Evolutionary conservation across 2,329 filamentous ascomycete genomes (phyloP), one percentile per base, ranked within the genome.

Genomic region (Colletotrichum plurivorum): DNA sequence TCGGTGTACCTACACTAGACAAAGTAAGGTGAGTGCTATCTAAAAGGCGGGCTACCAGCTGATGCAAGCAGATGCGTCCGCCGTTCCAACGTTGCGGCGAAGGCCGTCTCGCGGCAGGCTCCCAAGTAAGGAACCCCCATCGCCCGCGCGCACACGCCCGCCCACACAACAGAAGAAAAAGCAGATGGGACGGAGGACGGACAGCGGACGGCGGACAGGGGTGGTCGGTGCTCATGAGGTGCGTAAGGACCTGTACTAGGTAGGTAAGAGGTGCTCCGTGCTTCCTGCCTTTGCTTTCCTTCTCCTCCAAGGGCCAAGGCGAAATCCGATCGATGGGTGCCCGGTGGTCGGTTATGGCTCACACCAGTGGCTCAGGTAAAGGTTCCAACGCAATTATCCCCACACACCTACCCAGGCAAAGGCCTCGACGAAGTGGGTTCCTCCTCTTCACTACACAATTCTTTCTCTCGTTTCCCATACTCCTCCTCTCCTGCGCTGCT

Each of bases 381-480:
- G 27, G 56, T 41, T 67, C 31, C 63, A 53, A 49, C 64, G 62
- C 64, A 68, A 63, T 43, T 55, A 70, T 70, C 67, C 67, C 67
- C 67, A 69, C 67, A 68, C 66, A 48, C 31, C 31, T 36, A 63
- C 39, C 16, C 67, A 46, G 63, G 55, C 56, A 69, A 69, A 43
- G 41, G 61, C 63, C 67, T 69, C 67, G 63, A 69, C 67, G 31
- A 52, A 67, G 67, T 66, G 67, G 63, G 56, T 55, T 69, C 61
- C 55, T 52, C 54, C 59, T 56, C 55, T 51, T 60, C 36, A 55
- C 63, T 67, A 70, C 63, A 70, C 67, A 70, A 70, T 70, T 70
- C 63, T 70, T 63, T 60, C 63, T 48, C 18, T 15, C 31, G 48
- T 67, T 56, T 36, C 45, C 62, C 56, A 46, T n/a, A 13, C n/a